phyloP scores from a whole-genome alignment of 2,329 filamentous ascomycete genomes.

The Alternaria rosae region DNA sequence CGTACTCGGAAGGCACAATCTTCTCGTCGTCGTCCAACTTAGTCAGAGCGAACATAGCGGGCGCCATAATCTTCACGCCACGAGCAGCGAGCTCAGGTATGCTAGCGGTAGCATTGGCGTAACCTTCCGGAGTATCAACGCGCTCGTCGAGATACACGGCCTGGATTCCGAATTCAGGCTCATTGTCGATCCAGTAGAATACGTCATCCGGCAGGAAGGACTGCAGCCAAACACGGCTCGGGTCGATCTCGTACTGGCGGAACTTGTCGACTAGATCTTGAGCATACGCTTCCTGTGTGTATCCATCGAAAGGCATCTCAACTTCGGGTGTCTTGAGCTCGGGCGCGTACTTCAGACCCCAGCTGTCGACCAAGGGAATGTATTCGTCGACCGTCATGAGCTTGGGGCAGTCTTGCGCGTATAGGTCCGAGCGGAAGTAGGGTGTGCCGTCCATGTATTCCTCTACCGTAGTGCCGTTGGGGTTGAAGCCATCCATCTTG shows the following conservation, averaged over 20 bases:
- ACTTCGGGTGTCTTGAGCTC: conserved; percentile 69
- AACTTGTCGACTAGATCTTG: conserved; percentile 65
- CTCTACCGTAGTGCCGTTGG: conserved; percentile 63
- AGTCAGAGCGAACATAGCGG: conserved; percentile 69
- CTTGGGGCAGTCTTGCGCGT: conserved; percentile 67
- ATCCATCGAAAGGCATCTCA: conserved; percentile 73
- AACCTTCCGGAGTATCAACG: conserved; percentile 59
- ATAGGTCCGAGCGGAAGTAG: conserved; percentile 70
- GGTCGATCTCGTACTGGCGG: conserved; percentile 46
- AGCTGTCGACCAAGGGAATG: conserved; percentile 67
- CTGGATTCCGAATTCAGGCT: conserved; percentile 67
- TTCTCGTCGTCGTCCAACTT: conserved; percentile 57
- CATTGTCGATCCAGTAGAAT: conserved; percentile 70
- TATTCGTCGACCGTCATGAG: conserved; percentile 68
- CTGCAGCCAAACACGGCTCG: conserved; percentile 61
- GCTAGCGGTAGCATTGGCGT: conserved; percentile 63
- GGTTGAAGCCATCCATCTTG: conserved; percentile 71
- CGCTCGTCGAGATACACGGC: conserved; percentile 71
- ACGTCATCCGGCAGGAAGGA: conserved; percentile 71
- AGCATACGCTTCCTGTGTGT: conserved; percentile 70
- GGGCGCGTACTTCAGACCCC: conserved; percentile 59
- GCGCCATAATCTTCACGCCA: conserved; percentile 69
- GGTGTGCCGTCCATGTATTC: conserved; percentile 68
- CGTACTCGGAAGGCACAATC: conserved; percentile 71
- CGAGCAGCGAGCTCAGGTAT: conserved; percentile 63